Base-by-base conservation (phyloP, 805 yeast genomes). In the Suhomyces xylopsoci region DNA sequence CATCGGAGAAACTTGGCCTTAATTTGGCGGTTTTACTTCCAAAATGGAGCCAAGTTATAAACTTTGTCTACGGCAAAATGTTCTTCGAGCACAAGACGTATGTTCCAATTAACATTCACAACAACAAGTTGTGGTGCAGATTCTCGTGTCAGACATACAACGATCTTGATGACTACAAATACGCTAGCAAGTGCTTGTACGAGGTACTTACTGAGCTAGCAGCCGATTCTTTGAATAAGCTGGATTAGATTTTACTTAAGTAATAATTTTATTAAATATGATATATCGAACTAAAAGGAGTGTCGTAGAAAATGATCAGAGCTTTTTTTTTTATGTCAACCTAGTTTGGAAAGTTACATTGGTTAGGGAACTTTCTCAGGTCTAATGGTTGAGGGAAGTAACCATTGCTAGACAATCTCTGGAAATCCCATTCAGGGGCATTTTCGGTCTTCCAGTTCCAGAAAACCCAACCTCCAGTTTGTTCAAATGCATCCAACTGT, bases 361-460 rank as follows among this genome's bases (percentile, higher is more conserved):
- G 89, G 75, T 82, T 79, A 49, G 88, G 87, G 67, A 77, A 88
- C 62, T 77, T 70, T 70, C 97, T 84, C 58, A 76, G 83, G 51
- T 73, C 67, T 45, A 90, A 73, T 25, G 97, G 97, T 67, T 82
- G 87, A 46, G 97, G 97, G 80, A 92, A 85, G 40, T 90, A 65
- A 25, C 82, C 85, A 51, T 80, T 68, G 17, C 68, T 75, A 19
- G 81, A 69, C 60, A 92, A 79, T 57, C 75, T 73, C 61, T 78
- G 76, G 74, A 88, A 79, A 70, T 89, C 96, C 97, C 97, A 92
- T 68, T 92, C 97, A 51, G 86, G 67, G 19, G 89, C 76, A 59
- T 70, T 71, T 71, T 92, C 97, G 25, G 96, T 88, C 78, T 91
- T 92, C 87, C 90, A 91, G 68, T 87, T 82, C 97, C 97, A 92